Evolutionary conservation across 1,284 basidiomycete genomes (phyloP), one percentile per base, ranked within the genome.

Genomic region (Dichomitus squalens): DNA sequence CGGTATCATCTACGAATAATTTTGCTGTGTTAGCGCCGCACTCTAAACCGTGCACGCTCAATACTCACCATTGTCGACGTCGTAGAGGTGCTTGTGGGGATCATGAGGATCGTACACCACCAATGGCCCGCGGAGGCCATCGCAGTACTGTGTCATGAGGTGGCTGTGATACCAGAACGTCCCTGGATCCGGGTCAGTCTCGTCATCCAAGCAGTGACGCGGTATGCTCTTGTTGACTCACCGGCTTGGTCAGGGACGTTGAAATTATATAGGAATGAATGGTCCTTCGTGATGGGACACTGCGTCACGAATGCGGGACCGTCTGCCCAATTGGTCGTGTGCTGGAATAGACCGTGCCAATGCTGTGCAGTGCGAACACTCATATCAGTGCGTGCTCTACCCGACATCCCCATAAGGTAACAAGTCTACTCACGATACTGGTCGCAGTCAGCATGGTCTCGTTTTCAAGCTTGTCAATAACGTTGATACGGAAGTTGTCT

Each of bases 211-310:
- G 9, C 35, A 18, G 31, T 6, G 27, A n/a, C 29, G 20, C 27
- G 18, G n/a, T n/a, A n/a, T n/a, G n/a, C n/a, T n/a, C n/a, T n/a
- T 18, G 31, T 46, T 36, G 14, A 31, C 47, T 49, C 7, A 49
- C 71, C 73, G 14, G 72, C 67, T 43, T 70, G 71, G 29, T 60
- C 63, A 14, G 65, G 62, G 6, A 60, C 61, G 11, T 38, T 58
- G 55, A 75, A 67, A 25, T 70, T 58, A 53, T 75, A 83, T 8
- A 75, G 73, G 71, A 80, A 83, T 9, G 69, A 71, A 14, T 70
- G 55, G 1, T 72, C 71, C 0, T 78, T 71, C 7, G 74, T 72
- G 55, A 84, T 81, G 3, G 79, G 79, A 62, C 83, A 84, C 60
- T 81, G 78, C 20, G 70, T 76, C 25, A 79, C 72, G 35, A 68